Percentiles rank a stretch among this genome's conserved stretches.
phyloP scores from a whole-genome alignment of 75 land plant species.

The Pinus albicaulis region DNA sequence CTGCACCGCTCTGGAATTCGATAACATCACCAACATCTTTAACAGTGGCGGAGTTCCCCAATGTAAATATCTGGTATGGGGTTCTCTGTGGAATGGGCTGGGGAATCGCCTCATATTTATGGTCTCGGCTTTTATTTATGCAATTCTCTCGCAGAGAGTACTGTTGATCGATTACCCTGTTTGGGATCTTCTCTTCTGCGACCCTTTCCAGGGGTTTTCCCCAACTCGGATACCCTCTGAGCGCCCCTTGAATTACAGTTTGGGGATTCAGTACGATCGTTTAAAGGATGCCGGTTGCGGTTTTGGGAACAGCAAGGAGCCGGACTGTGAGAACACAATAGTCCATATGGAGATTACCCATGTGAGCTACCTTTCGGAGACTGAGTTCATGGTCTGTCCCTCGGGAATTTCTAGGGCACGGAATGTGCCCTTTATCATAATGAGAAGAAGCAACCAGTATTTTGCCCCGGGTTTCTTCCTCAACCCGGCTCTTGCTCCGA shows the following conservation, averaged over 20 bases:
- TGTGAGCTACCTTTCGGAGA: neutral
- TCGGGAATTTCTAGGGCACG: slow-evolving; percentile 4
- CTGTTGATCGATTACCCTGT: slow-evolving; percentile 15
- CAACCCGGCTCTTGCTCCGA: neutral
- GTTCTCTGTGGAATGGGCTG: slow-evolving; percentile 12
- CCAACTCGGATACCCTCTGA: slow-evolving; percentile 18
- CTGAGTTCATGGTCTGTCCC: slow-evolving; percentile 29
- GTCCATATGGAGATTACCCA: slow-evolving; percentile 20
- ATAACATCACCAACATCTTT: slow-evolving; percentile 4
- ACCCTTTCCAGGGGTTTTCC: slow-evolving; percentile 19
- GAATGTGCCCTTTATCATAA: slow-evolving; percentile 24
- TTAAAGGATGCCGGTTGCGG: neutral
- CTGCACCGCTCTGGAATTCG: neutral
- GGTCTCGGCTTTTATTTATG: slow-evolving; percentile 16
- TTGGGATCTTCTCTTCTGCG: slow-evolving; percentile 18
- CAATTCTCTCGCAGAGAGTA: slow-evolving; percentile 9
- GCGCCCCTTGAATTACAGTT: slow-evolving; percentile 13
- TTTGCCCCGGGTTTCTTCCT: slow-evolving; percentile 19
- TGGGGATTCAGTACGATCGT: neutral
- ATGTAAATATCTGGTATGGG: slow-evolving; percentile 25
- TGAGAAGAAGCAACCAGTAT: slow-evolving; percentile 28
- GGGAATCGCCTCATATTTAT: slow-evolving; percentile 19
- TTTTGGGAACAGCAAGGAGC: neutral
- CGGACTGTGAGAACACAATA: neutral
- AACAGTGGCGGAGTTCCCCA: neutral